Base-by-base conservation (phyloP, 108 stramenopile genomes). In the Nannochloropsis granulata region DNA sequence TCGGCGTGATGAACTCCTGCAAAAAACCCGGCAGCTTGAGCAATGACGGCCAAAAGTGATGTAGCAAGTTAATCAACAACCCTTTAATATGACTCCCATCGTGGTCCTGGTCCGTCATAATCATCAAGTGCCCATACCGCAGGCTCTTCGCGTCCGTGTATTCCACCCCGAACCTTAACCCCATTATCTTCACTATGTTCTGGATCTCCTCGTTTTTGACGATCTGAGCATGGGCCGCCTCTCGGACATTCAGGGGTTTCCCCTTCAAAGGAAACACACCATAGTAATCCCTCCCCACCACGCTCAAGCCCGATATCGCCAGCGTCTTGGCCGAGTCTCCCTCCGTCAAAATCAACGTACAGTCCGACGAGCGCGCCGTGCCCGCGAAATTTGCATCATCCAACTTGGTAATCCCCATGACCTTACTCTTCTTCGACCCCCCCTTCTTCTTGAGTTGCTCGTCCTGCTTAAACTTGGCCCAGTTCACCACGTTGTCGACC, bases 71-170 rank as follows among this genome's bases (percentile, higher is more conserved):
- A 92, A 99, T 97, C 10, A 99, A 92, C n/a, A 99, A 93, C 43
- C 98, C 99, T 90, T 99, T 99, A 94, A 99, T 99, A 89, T 99
- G 99, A 19, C 91, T 92, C 8, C 99, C 99, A 85, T 99, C 99
- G 86, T 96, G 95, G 91, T 99, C 99, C 91, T 99, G 99, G 93
- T 99, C 99, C 5, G 98, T 95, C 99, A 99, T 99, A 88, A 99
- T 97, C 96, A 98, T 96, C 78, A 98, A 87, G 86, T 98, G 97
- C 14, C 98, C 98, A 86, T 98, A 98, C 25, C 92, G 89, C 23
- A 99, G 95, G 80, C 84, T 81, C 90, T 96, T 95, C 85, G 96
- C 90, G 86, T 95, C 92, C 43, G 90, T 88, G 93, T 99, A 99
- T 7, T 81, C 83, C 78, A 85, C 92, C 25, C 93, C 95, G 83